Evolutionary conservation across 495 filamentous ascomycete species (phyloP).

Genomic region (Penicillium longicatenatum): DNA sequence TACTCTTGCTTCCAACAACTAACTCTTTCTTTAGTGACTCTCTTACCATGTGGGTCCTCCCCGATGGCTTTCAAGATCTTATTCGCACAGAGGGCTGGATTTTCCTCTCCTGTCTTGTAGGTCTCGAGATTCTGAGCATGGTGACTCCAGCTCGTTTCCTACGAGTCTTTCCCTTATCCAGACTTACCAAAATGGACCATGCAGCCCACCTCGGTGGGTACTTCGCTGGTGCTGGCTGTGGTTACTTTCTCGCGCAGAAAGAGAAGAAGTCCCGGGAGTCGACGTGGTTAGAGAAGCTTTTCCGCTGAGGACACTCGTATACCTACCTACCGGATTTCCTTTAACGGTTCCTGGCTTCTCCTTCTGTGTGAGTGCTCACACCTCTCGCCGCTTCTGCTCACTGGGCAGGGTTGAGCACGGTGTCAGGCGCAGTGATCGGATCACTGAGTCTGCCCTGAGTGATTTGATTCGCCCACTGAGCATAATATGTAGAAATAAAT

Average conservation of each 20-base stretch:
- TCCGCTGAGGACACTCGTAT: background rate
- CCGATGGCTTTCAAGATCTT: slow-evolving; percentile 35
- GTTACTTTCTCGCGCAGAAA: slow-evolving; percentile 24
- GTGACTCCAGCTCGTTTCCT: slow-evolving; percentile 28
- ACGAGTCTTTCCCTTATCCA: slow-evolving; percentile 26
- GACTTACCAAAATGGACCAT: slow-evolving; percentile 56
- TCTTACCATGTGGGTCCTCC: slow-evolving; percentile 47
- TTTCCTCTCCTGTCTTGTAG: slow-evolving; percentile 39
- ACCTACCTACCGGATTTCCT: no score
- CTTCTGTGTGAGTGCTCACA: no score
- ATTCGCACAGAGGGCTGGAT: slow-evolving; percentile 40
- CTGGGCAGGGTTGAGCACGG: no score
- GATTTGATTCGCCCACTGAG: no score
- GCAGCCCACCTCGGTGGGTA: slow-evolving; percentile 74
- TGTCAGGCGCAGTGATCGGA: no score
- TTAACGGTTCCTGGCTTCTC: no score
- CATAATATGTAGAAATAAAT: no score
- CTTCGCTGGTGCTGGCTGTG: slow-evolving; percentile 48
- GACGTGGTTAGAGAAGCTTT: slow-evolving; percentile 15
- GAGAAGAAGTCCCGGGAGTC: slow-evolving; percentile 20
- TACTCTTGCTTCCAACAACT: background rate
- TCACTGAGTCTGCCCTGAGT: no score
- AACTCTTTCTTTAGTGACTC: slow-evolving; percentile 33
- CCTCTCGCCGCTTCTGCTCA: no score
- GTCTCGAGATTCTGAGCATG: slow-evolving; percentile 40